phyloP scores from a whole-genome alignment of 768 basidiomycete genomes.

The Dentipellis fragilis region DNA sequence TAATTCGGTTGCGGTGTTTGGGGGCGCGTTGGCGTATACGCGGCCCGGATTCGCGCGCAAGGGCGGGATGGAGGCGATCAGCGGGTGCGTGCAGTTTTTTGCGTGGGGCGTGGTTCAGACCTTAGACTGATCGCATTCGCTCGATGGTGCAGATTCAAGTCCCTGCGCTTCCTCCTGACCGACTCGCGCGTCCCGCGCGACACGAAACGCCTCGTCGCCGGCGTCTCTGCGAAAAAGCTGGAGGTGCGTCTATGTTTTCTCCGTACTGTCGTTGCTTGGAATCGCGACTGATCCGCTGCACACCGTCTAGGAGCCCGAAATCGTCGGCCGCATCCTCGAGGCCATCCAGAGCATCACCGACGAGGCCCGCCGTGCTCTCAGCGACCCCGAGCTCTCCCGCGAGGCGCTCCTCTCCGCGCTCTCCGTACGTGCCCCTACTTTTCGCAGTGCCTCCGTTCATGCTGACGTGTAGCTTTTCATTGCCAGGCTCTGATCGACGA shows the following conservation, averaged over 20 bases:
- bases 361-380: conserved; percentile 65
- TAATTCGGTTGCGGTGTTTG: conserved; percentile 87
- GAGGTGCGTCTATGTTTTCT: conserved; percentile 30
- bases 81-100: conserved; percentile 44
- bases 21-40: conserved; percentile 87
- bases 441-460: background rate
- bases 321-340: conserved; percentile 66
- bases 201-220: conserved; percentile 88
- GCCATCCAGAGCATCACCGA: conserved; percentile 82
- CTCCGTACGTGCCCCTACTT: conserved; percentile 39
- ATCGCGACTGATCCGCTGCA: background rate
- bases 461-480: conserved; percentile 6
- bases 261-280: background rate
- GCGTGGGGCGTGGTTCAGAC: background rate
- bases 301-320: conserved; percentile 62
- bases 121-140: background rate
- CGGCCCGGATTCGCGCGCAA: conserved; percentile 68
- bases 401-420: conserved; percentile 52
- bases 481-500: conserved; percentile 69
- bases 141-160: conserved; percentile 62
- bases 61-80: conserved; percentile 76
- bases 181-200: conserved; percentile 91
- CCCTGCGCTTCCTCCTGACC: conserved; percentile 80
- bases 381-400: conserved; percentile 64
- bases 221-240: conserved; percentile 65